These are phyloP conservation scores for Athelia psychrophila DNA, from an alignment of 1,284 basidiomycete species.

Conservation along the genomic window DNA sequence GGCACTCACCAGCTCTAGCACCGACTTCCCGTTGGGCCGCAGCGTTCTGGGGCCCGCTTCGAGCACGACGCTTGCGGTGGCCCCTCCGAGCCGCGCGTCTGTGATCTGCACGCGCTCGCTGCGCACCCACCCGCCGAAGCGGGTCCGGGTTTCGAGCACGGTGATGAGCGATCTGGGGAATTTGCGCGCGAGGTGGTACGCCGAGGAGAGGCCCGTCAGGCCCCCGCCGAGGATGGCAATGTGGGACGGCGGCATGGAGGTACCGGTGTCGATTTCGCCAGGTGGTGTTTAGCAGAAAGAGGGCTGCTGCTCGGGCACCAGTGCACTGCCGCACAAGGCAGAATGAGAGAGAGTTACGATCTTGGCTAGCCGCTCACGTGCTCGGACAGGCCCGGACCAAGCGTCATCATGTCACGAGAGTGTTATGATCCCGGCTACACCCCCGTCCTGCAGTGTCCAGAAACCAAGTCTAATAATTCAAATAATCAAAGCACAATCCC, in stretches of 20 bases:
- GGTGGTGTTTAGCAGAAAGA: no score
- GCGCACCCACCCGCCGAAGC: conserved; percentile 84
- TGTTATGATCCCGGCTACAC: no score
- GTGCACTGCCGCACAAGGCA: no score
- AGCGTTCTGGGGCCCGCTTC: conserved; percentile 86
- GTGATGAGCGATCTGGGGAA: conserved; percentile 62
- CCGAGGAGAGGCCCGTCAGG: conserved; percentile 78
- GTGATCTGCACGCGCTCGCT: conserved; percentile 53
- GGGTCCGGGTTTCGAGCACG: conserved; percentile 62
- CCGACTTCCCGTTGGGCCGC: conserved; percentile 65
- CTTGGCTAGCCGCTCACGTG: no score
- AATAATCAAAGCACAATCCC: no score
- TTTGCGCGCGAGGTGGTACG: conserved; percentile 71
- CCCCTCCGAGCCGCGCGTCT: conserved; percentile 28
- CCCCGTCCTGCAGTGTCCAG: no score
- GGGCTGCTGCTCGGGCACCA: no score
- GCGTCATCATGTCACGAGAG: no score
- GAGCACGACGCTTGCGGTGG: conserved; percentile 48
- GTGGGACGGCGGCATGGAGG: conserved; percentile 26
- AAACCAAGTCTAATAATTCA: no score
- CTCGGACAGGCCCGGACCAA: no score
- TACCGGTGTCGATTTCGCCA: no score
- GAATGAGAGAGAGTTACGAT: no score
- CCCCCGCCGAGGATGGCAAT: conserved; percentile 82
- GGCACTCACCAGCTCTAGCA: conserved; percentile 77